A percentile compares a stretch with the other conserved stretches of the same genome.
Evolutionary conservation across 805 yeast species (phyloP).

Genomic region (Wickerhamomyces rabaulensis): DNA sequence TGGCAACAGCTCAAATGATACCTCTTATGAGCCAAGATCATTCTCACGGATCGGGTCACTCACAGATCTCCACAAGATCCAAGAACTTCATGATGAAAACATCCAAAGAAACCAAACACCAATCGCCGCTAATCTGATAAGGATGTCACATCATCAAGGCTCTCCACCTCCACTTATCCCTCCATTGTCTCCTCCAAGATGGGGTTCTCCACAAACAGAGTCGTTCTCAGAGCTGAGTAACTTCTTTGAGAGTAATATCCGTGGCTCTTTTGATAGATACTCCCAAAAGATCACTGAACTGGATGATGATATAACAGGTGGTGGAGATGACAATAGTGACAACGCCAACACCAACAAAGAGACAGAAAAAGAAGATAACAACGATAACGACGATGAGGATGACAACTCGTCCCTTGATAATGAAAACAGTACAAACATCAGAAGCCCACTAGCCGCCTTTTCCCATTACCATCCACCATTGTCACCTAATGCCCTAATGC

Average conservation of each 20-base stretch:
- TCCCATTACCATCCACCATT: not conserved
- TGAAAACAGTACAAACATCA: not conserved
- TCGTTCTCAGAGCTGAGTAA: slow-evolving; percentile 18
- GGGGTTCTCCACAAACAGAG: slow-evolving; percentile 13
- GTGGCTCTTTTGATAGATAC: slow-evolving; percentile 12
- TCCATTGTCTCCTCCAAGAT: slow-evolving; percentile 5
- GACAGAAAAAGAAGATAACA: no score
- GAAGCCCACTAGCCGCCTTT: not conserved
- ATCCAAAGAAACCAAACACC: slow-evolving; percentile 18
- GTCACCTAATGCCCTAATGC: not conserved
- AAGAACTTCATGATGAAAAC: slow-evolving; percentile 9
- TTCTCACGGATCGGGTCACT: not conserved
- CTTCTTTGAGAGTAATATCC: slow-evolving; percentile 22
- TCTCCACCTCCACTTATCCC: slow-evolving; percentile 6
- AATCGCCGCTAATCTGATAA: slow-evolving; percentile 16
- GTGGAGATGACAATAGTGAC: not conserved
- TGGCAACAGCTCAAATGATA: not conserved
- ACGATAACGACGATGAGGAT: not conserved
- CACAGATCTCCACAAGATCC: not conserved
- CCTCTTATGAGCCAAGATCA: not conserved
- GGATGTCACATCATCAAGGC: slow-evolving; percentile 9
- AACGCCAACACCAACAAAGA: not conserved
- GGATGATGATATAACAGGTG: not conserved
- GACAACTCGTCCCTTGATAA: slow-evolving; percentile 3
- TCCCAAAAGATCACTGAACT: slow-evolving; percentile 12